Evolutionary conservation across 2,329 filamentous ascomycete genomes (phyloP).

Genomic region (Hymenoscyphus occultus): DNA sequence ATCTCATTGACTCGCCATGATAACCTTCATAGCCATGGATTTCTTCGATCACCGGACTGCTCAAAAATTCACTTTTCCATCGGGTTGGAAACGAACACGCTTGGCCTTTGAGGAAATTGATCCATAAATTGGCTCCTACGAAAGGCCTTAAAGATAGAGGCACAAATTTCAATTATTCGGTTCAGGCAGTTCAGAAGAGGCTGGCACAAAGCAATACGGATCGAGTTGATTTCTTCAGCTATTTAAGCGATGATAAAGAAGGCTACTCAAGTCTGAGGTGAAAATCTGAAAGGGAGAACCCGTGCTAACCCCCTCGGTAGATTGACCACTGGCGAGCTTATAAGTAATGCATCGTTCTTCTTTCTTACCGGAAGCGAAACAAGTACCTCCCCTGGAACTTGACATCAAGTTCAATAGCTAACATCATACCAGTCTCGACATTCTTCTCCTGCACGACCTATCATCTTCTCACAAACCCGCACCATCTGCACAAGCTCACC

Average conservation of each 20-base stretch:
- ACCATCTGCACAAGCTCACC: conserved; percentile 6
- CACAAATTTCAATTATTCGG: not conserved
- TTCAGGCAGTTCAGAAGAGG: not conserved
- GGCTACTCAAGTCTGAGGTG: not conserved
- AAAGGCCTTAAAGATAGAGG: not conserved
- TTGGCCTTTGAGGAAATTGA: not conserved
- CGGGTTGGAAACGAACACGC: not conserved
- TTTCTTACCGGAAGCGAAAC: conserved; percentile 35
- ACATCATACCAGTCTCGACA: not conserved
- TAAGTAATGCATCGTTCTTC: conserved; percentile 8
- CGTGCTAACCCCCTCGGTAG: not conserved
- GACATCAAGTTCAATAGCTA: not conserved
- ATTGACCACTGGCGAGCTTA: conserved; percentile 15
- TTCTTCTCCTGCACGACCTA: not conserved
- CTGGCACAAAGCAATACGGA: not conserved
- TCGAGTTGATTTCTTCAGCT: conserved; percentile 36
- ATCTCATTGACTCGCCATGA: not conserved
- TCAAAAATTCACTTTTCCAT: not conserved
- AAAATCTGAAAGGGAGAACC: not conserved
- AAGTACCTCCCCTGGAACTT: conserved; percentile 17
- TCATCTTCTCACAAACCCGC: conserved; percentile 7
- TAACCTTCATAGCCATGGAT: conserved; percentile 2
- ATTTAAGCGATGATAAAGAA: conserved; percentile 19
- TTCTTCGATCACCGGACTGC: not conserved
- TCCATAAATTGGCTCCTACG: not conserved